Conservation (phyloP, 306 rosid species). For the Cicer judaicum region DNA sequence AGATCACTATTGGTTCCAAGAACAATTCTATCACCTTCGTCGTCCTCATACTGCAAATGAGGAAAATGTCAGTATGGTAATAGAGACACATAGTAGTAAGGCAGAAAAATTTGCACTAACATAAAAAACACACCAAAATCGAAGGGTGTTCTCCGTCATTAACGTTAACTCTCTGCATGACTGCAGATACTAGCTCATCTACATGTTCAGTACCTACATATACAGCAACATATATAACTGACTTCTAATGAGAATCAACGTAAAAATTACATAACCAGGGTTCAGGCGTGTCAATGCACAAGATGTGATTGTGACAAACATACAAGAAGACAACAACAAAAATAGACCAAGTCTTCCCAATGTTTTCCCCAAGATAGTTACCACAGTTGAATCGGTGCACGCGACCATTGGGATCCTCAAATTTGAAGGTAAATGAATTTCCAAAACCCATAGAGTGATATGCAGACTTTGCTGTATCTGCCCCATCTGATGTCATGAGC, state of each 20-base stretch:
- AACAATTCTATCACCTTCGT: constrained; percentile 88
- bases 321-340: constrained; percentile 16
- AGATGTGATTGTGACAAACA: constrained; percentile 15
- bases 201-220: constrained; percentile 67
- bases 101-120: constrained; percentile 28
- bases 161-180: constrained; percentile 68
- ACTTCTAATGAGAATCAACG: constrained; percentile 25
- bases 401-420: constrained; percentile 79
- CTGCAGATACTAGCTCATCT: constrained; percentile 71
- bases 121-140: constrained; percentile 65
- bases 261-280: neutral
- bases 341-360: constrained; percentile 17
- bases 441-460: constrained; percentile 70
- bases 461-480: constrained; percentile 53
- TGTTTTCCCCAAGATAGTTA: constrained; percentile 39
- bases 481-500: constrained; percentile 71
- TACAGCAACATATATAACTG: constrained; percentile 35
- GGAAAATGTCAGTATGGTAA: constrained; percentile 22
- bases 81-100: constrained; percentile 12
- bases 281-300: constrained; percentile 24
- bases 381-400: constrained; percentile 84
- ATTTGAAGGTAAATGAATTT: constrained; percentile 79
- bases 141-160: constrained; percentile 57
- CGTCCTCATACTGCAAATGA: constrained; percentile 81
- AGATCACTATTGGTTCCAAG: constrained; percentile 80